Base-by-base conservation (phyloP, 1,284 basidiomycete genomes). In the Ganoderma lucidum region DNA sequence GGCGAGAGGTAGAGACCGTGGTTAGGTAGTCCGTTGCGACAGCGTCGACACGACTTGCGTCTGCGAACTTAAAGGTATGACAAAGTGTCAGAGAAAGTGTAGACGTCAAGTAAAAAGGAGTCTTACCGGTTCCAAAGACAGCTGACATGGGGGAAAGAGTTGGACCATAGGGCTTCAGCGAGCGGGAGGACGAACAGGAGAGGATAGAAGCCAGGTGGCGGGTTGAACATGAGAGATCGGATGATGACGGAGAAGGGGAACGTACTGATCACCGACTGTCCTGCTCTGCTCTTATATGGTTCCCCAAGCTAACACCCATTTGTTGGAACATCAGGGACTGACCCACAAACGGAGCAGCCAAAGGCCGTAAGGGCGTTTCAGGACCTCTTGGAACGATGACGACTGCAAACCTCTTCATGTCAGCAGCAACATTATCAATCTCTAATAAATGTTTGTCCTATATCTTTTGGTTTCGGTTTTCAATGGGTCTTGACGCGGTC, bases 111-210 rank as follows among this genome's bases (percentile, higher is more conserved):
- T 23, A 17, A 23, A 23, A 48, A n/a, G 0, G 8, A 48, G n/a
- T 23, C 45, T 48, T 9, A 48, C 45, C 45, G n/a, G n/a, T 48
- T 23, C n/a, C n/a, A 8, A 10, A 48, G n/a, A 3, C 45, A 23
- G n/a, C 9, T 0, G 45, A 23, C 45, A 23, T 3, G 45, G n/a
- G n/a, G 12, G 10, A 48, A 42, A 14, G 14, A 14, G 41, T 4
- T 48, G 45, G 45, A 48, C 45, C 45, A 48, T 48, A 48, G 45
- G 45, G 45, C 45, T 48, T 48, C n/a, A 48, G 45, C 45, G 45
- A 9, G 4, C 45, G n/a, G 45, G n/a, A 48, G 45, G n/a, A n/a
- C n/a, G n/a, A 10, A 48, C 45, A n/a, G 8, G n/a, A 3, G n/a
- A 9, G 9, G 19, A 48, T 23, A 23, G 9, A 48, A 48, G n/a